Evolutionary conservation across 2,329 filamentous ascomycete species (phyloP), one percentile per base, ranked within the genome.

Genomic region (Fusarium sororula): DNA sequence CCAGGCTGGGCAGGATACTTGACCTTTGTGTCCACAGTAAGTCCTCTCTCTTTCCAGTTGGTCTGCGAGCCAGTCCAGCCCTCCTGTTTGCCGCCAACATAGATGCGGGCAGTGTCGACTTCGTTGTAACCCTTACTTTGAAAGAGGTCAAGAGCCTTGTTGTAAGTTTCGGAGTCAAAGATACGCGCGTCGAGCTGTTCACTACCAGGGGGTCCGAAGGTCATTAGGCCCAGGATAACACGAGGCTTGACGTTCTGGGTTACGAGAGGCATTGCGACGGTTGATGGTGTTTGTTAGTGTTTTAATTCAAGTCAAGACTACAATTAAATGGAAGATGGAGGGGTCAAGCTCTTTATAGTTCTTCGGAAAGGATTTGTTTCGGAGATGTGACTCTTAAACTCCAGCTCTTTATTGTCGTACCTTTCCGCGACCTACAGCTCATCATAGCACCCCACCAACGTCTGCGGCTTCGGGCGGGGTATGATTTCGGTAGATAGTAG

Each of bases 141-240:
- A 79, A 97, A 90, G 73, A 91, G 87, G 80, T 96, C 92, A 42
- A 97, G 89, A 48, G 89, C 88, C 76, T 89, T 89, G 76, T 91
- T 93, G 85, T 92, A 94, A 48, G 93, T 91, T 66, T 90, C 81
- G 5, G 87, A 38, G 63, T 87, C 84, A 15, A 93, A 95, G 79
- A 97, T 91, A 51, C 94, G 91, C 50, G 92, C 93, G 41, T 93
- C 94, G 18, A 80, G 76, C 18, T 80, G 75, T 66, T 87, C 86
- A 65, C 90, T 88, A 6, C 71, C 71, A n/a, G 71, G 71, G n/a
- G 93, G 90, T 37, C 92, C 93, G 84, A 94, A 95, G 79, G 92
- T 95, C 94, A 97, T 96, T 62, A 95, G 87, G 74, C 94, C 94
- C 44, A 97, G 90, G 86, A 97, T 94, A 78, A 94, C 86, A 72